phyloP scores from a whole-genome alignment of 345 rosid species.

The Populus euphratica region DNA sequence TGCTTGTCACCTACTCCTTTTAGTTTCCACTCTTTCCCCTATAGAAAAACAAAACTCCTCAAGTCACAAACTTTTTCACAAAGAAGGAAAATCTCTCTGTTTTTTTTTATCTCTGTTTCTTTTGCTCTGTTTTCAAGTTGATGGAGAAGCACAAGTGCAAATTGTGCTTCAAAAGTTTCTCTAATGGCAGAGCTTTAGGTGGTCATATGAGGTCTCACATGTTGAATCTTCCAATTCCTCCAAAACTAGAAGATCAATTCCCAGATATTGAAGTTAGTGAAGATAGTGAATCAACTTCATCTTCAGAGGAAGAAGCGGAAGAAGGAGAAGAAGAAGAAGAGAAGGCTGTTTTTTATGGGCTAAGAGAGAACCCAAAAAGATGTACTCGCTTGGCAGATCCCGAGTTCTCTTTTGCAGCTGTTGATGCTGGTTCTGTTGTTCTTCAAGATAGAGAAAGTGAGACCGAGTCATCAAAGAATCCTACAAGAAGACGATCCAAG shows the following conservation, averaged over 20 bases:
- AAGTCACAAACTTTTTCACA: constrained; percentile 18
- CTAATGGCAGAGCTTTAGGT: constrained; percentile 73
- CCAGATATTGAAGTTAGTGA: constrained; percentile 36
- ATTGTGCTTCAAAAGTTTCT: constrained; percentile 59
- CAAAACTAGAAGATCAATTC: constrained; percentile 23
- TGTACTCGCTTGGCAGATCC: constrained; percentile 59
- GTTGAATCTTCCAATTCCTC: constrained; percentile 46
- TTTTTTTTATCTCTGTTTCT: constrained; percentile 9
- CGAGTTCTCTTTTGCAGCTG: constrained; percentile 44
- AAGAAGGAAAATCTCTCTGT: neutral
- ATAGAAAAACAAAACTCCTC: constrained; percentile 22
- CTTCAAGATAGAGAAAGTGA: constrained; percentile 76
- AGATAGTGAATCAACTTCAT: constrained; percentile 41
- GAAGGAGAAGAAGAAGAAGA: constrained; percentile 24
- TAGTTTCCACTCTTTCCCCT: constrained; percentile 18
- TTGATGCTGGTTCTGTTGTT: constrained; percentile 47
- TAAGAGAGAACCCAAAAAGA: constrained; percentile 57
- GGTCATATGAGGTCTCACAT: constrained; percentile 89
- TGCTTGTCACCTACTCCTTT: constrained; percentile 81
- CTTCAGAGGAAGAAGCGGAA: constrained; percentile 44
- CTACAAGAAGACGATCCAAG: constrained; percentile 61
- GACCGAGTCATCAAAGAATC: constrained; percentile 69
- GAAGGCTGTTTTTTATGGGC: constrained; percentile 29
- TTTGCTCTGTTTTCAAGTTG: constrained; percentile 9
- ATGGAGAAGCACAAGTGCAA: constrained; percentile 79